Percentiles rank a stretch among this genome's conserved stretches.
Evolutionary conservation across 768 basidiomycete genomes (phyloP).

Genomic region (Trametes cubensis): DNA sequence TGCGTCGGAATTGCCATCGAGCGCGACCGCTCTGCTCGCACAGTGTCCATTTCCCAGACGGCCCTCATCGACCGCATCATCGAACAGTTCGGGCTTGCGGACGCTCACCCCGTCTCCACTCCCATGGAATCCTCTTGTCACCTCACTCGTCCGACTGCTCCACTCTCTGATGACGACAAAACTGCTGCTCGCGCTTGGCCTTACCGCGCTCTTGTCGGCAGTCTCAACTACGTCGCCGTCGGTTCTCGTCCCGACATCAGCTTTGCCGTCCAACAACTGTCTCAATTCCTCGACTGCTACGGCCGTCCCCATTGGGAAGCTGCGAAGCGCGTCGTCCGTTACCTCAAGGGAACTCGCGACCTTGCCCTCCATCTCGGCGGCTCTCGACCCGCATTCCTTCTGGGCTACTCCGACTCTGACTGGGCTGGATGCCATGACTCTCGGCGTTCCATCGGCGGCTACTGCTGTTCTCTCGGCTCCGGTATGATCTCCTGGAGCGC

Average conservation of each 20-base stretch:
- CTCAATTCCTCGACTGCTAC: constrained; percentile 24
- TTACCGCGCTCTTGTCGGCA: constrained; percentile 33
- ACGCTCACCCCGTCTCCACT: constrained; percentile 16
- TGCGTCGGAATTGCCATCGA: constrained; percentile 42
- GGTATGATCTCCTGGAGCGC: constrained; percentile 32
- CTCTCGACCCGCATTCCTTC: neutral
- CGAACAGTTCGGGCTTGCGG: constrained; percentile 18
- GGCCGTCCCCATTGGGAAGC: constrained; percentile 28
- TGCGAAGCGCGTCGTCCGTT: constrained; percentile 30
- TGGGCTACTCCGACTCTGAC: constrained; percentile 32
- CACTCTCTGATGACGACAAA: neutral
- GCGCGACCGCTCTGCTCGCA: constrained; percentile 28
- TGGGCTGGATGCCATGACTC: constrained; percentile 29
- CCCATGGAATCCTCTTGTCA: constrained; percentile 23
- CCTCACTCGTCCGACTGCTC: constrained; percentile 6
- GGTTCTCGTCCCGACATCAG: constrained; percentile 21
- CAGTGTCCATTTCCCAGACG: constrained; percentile 26
- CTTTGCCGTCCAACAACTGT: constrained; percentile 26
- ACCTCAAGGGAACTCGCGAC: constrained; percentile 27
- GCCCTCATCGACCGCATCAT: constrained; percentile 24
- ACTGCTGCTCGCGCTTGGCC: constrained; percentile 24
- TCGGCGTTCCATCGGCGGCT: constrained; percentile 33
- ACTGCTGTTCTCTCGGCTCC: constrained; percentile 29
- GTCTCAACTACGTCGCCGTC: constrained; percentile 33
- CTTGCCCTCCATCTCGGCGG: constrained; percentile 23